Evolutionary conservation across 2,329 filamentous ascomycete genomes (phyloP), one percentile per base, ranked within the genome.

Genomic region (Tolypocladium guangdongense): DNA sequence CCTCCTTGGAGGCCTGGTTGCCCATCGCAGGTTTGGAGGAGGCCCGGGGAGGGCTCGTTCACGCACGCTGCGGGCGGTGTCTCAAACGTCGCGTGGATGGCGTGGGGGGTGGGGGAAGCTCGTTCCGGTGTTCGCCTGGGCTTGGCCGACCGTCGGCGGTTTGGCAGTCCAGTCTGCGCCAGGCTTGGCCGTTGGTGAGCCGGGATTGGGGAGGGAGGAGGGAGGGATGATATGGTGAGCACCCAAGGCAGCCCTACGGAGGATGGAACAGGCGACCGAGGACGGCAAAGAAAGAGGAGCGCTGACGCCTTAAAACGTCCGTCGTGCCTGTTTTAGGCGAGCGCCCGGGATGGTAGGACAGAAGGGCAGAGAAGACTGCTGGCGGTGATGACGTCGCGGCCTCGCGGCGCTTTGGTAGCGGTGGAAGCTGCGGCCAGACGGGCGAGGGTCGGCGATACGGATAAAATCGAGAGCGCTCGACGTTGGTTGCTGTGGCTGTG

Each of bases 1-100:
- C 71, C 66, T 81, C 78, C 63, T 80, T 82, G 62, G 87, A 90
- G 63, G 77, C 78, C 71, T 88, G 82, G 70, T 90, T 90, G 67
- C 87, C 87, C 87, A 91, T 91, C 61, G 57, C 71, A 55, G 24
- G 50, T 56, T 59, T 43, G 56, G 53, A 50, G 37, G 27, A 47
- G 54, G 48, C 16, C 16, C 37, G 49, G 35, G 16, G 14, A 7
- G 24, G 24, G 10, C 30, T n/a, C 24, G 27, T 20, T 46, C 24
- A 46, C 43, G 43, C 43, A 32, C 43, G 58, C 55, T 55, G 55
- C 54, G 46, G 45, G 38, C 39, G 43, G 24, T 64, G 62, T 64
- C 59, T 64, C 63, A 60, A 64, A 55, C 55, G 52, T 62, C 61
- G 61, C 61, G 59, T 63, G 61, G 49, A 55, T 59, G 61, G 57